Base-by-base conservation (phyloP, 352 stramenopile genomes). In the Globisporangium nagaii region DNA sequence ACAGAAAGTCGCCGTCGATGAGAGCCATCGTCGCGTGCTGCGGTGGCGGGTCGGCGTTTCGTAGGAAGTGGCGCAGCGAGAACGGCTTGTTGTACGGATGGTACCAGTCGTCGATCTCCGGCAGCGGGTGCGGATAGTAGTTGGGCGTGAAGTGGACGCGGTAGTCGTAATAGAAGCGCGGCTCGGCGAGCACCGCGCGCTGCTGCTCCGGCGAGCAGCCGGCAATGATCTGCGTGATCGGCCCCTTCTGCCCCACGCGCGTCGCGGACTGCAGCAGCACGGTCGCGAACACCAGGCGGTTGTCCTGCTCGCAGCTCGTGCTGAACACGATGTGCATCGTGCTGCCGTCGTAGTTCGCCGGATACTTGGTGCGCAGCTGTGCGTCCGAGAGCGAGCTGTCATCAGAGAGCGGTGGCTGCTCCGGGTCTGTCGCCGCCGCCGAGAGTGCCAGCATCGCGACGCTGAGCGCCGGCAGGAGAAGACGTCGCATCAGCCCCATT, bases 141-240 rank as follows among this genome's bases (percentile, higher is more conserved):
- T 28, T 30, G 12, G 64, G 56, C 12, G 56, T 55, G 39, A 72
- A 72, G 36, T 72, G 62, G n/a, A 57, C 22, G 56, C 56, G 59
- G 41, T 56, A 70, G 30, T 70, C 58, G 59, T 63, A 52, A 7
- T 70, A 70, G 34, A 70, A 58, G 24, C 13, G 20, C 9, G 58
- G 62, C 39, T 67, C 51, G 0, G 11, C 7, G 27, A 27, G 30
- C 22, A 70, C 56, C 22, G 17, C n/a, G 1, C 22, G 32, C 25
- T 58, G 31, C 35, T 70, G 17, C 19, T 53, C 58, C 11, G 24
- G 31, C 4, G 51, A 46, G 35, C 62, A 70, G 2, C 63, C 63
- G 1, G 63, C 58, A 41, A 68, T 53, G 61, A 71, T 65, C 42
- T 71, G 60, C 4, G 63, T 71, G 35, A 71, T 71, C n/a, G 63